Conservation (phyloP, 768 basidiomycete genomes). For the Agaricus subrufescens region DNA sequence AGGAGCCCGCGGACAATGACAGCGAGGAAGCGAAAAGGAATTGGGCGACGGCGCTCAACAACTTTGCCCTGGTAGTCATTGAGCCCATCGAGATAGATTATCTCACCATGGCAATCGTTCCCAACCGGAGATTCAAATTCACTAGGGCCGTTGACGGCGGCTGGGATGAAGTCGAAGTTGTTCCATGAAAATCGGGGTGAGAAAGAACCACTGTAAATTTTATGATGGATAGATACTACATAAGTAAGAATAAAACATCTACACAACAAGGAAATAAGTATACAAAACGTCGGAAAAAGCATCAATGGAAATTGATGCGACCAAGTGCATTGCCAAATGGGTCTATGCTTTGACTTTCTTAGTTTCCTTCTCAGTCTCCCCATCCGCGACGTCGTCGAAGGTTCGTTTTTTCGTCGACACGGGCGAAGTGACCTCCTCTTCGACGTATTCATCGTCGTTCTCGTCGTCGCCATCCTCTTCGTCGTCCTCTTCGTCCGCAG, state of each 20-base stretch:
- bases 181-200: slow-evolving; percentile 39
- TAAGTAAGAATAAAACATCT: slow-evolving; percentile 9
- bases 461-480: slow-evolving; percentile 1
- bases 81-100: slow-evolving; percentile 71
- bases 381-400: slow-evolving; percentile 5
- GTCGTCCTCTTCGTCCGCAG: background rate
- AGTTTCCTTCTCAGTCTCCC: slow-evolving; percentile 7
- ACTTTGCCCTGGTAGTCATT: slow-evolving; percentile 69
- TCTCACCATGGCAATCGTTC: slow-evolving; percentile 51
- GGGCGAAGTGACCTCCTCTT: background rate
- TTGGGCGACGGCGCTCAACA: slow-evolving; percentile 50
- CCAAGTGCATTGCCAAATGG: background rate
- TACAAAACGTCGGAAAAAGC: background rate
- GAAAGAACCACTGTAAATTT: background rate
- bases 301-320: background rate
- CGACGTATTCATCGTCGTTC: slow-evolving; percentile 2
- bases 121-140: slow-evolving; percentile 50
- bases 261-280: background rate
- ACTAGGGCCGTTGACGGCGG: slow-evolving; percentile 23
- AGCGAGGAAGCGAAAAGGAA: slow-evolving; percentile 39
- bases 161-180: slow-evolving; percentile 61
- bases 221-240: slow-evolving; percentile 1
- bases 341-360: slow-evolving; percentile 11
- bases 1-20: slow-evolving; percentile 37
- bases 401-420: background rate